Evolutionary conservation across 78 protist genomes (phyloP).

Genomic region (Dictyostelium brefeldianum): DNA sequence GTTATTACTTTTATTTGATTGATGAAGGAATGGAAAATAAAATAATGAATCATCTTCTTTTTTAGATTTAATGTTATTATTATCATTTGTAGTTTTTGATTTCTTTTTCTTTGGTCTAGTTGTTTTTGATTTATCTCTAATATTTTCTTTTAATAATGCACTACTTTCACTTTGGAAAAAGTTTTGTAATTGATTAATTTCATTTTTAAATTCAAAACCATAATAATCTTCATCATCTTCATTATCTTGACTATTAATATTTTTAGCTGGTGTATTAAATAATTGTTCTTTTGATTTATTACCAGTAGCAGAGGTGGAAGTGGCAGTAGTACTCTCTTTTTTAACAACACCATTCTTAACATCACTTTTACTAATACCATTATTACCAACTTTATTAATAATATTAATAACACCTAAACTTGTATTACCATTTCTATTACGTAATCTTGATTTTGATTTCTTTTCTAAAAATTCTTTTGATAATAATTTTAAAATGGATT

Average conservation of each 20-base stretch:
- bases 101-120: conserved; percentile 12
- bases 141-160: too few relatives aligned
- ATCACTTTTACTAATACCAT: neutral
- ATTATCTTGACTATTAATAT: neutral
- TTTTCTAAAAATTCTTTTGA: conserved; percentile 25
- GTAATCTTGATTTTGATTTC: conserved; percentile 14
- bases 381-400: neutral
- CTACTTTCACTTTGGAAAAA: neutral
- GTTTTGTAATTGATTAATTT: conserved; percentile 23
- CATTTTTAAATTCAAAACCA: neutral
- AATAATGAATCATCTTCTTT: neutral
- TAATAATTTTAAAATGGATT: neutral
- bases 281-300: conserved; percentile 8
- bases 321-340: neutral
- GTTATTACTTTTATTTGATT: too few relatives aligned
- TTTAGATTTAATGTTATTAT: neutral
- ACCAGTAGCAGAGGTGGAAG: neutral
- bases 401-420: neutral
- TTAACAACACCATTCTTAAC: neutral
- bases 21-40: neutral
- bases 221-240: neutral
- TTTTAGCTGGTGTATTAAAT: conserved; percentile 14
- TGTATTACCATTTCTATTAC: neutral
- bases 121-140: neutral
- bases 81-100: neutral